Evolutionary conservation across 169 alveolate species (phyloP).

Genomic region (Neospora caninum): DNA sequence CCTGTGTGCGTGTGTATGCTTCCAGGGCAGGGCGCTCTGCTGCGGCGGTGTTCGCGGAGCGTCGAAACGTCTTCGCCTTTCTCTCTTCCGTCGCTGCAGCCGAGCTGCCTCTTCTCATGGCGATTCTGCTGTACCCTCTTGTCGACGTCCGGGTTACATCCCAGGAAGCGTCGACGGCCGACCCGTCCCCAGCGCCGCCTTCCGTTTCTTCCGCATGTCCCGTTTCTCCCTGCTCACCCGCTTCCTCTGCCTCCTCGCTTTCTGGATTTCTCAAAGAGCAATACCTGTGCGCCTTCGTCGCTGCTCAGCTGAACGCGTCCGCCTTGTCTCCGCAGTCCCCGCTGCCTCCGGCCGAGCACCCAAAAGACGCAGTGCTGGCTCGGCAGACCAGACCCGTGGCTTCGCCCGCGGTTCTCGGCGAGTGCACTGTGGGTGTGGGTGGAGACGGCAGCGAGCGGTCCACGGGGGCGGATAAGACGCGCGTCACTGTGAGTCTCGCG

Average conservation of each 20-base stretch:
- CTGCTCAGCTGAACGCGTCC: neutral
- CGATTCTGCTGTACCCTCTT: constrained; percentile 10
- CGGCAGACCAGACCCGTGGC: neutral
- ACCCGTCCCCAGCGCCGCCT: neutral
- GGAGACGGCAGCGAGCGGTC: neutral
- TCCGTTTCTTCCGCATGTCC: neutral
- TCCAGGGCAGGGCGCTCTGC: constrained; percentile 18
- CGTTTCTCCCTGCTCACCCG: neutral
- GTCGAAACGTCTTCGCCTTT: constrained; percentile 27
- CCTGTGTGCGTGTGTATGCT: too few relatives aligned
- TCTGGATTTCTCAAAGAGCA: constrained; percentile 8
- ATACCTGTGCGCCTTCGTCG: constrained; percentile 2
- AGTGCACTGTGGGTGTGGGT: neutral
- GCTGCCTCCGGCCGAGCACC: neutral
- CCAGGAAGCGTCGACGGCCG: neutral
- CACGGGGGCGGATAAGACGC: neutral
- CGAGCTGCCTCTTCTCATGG: constrained; percentile 9
- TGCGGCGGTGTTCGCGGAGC: neutral
- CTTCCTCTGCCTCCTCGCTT: neutral
- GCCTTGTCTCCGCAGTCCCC: neutral
- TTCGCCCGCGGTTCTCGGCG: neutral
- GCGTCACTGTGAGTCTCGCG: neutral
- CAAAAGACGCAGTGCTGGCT: neutral
- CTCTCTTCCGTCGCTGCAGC: neutral
- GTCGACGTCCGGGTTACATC: neutral